Conservation (phyloP, 1,284 basidiomycete species). For the Melampsora occidentalis region DNA sequence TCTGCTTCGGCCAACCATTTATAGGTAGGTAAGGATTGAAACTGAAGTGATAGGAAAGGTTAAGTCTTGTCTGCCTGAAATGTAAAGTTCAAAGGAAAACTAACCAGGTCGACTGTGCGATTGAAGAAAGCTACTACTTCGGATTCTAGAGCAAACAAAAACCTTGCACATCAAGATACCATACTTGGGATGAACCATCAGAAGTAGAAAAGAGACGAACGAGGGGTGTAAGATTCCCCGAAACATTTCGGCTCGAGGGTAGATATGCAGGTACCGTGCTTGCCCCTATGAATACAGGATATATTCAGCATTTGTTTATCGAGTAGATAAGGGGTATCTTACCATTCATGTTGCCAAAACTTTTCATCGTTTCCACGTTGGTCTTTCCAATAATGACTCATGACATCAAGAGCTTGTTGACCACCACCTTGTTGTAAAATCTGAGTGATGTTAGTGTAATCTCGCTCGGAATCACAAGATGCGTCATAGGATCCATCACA, state of each 20-base stretch:
- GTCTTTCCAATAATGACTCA: conserved; percentile 58
- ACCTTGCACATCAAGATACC: not conserved
- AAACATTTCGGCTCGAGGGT: conserved; percentile 63
- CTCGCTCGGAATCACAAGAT: conserved; percentile 66
- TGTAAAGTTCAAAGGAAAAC: not conserved
- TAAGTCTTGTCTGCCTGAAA: not conserved
- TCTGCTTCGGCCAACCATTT: conserved; percentile 67
- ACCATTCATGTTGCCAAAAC: conserved; percentile 52
- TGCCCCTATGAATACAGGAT: conserved; percentile 9
- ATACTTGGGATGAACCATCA: not conserved
- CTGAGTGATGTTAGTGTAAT: conserved; percentile 63
- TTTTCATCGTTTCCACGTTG: conserved; percentile 51
- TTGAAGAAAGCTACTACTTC: conserved; percentile 41
- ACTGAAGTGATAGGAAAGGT: not conserved
- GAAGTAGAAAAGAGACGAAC: not conserved
- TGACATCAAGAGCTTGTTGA: conserved; percentile 64
- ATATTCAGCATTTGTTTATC: not conserved
- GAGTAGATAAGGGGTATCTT: not conserved
- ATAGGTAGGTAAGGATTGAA: conserved; percentile 67
- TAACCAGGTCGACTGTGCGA: conserved; percentile 27
- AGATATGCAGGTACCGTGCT: conserved; percentile 68
- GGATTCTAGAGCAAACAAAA: conserved; percentile 11
- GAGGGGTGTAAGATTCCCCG: conserved; percentile 31
- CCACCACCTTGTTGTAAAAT: conserved; percentile 62
- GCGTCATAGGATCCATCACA: conserved; percentile 66